A percentile compares a stretch with the other conserved stretches of the same genome.
phyloP scores from a whole-genome alignment of 2,329 filamentous ascomycete species.

The Ascochyta lentis region DNA sequence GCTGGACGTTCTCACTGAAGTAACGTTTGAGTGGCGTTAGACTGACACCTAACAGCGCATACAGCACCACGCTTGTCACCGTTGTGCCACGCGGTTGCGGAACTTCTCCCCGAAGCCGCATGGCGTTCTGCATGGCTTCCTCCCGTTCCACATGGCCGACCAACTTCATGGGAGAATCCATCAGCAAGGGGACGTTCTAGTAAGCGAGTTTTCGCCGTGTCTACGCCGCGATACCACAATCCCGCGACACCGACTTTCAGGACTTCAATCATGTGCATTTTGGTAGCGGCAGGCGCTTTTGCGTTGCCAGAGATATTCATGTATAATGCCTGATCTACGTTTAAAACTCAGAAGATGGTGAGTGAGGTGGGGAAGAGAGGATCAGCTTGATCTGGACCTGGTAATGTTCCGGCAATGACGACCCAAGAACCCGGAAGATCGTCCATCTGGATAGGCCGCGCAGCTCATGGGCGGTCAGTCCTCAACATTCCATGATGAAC shows the following conservation, averaged over 20 bases:
- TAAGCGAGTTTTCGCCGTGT: neutral
- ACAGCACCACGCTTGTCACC: slow-evolving; percentile 6
- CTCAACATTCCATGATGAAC: neutral
- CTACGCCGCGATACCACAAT: neutral
- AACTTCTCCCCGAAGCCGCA: neutral
- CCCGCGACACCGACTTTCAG: neutral
- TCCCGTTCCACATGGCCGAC: slow-evolving; percentile 4
- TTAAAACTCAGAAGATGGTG: neutral
- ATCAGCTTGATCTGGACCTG: neutral
- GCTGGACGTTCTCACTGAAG: neutral
- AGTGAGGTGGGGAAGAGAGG: neutral
- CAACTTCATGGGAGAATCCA: neutral
- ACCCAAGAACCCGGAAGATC: neutral
- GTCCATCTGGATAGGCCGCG: neutral
- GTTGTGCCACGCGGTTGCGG: slow-evolving; percentile 7
- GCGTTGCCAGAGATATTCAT: no score
- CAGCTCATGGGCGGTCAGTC: neutral
- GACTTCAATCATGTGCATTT: neutral
- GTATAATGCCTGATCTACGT: neutral
- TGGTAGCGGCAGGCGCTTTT: neutral
- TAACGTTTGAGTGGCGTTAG: neutral
- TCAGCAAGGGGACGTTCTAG: neutral
- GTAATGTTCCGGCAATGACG: neutral
- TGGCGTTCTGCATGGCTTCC: slow-evolving; percentile 9
- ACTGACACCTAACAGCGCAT: slow-evolving; percentile 9